Evolutionary conservation across 2,329 filamentous ascomycete genomes (phyloP).

Genomic region (Arthroderma uncinatum): DNA sequence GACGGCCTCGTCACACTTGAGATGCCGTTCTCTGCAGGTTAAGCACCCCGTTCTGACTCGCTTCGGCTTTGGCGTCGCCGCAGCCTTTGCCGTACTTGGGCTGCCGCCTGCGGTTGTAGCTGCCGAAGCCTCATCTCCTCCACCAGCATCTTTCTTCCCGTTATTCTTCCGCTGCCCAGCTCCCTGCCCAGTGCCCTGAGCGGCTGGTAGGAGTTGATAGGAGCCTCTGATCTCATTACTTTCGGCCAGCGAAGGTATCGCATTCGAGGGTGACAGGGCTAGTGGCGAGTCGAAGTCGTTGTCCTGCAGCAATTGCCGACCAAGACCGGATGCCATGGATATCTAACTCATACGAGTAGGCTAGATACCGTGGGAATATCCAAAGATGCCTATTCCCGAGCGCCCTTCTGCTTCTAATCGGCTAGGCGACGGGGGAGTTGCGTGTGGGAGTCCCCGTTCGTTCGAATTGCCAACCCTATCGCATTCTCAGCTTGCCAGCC

Average conservation of each 20-base stretch:
- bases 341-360: constrained; percentile 2
- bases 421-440: not conserved
- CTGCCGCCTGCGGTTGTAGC: constrained; percentile 8
- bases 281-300: constrained; percentile 18
- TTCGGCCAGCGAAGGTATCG: constrained; percentile 10
- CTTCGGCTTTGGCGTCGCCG: constrained; percentile 51
- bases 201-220: constrained; percentile 10
- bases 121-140: not conserved
- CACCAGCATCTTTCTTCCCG: constrained; percentile 5
- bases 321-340: constrained; percentile 18
- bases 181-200: constrained; percentile 1
- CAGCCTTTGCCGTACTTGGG: constrained; percentile 15
- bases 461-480: not conserved
- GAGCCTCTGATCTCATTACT: constrained; percentile 10
- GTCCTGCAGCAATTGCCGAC: constrained; percentile 16
- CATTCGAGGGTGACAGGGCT: constrained; percentile 11
- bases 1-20: constrained; percentile 76
- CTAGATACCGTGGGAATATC: not conserved
- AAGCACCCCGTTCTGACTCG: constrained; percentile 81
- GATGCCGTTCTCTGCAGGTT: constrained; percentile 77
- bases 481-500: not conserved
- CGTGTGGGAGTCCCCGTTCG: not conserved
- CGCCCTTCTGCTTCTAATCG: not conserved
- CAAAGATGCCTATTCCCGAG: not conserved
- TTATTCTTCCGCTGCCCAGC: constrained; percentile 6